Evolutionary conservation across 352 stramenopile species (phyloP), one percentile per base, ranked within the genome.

Genomic region (Globisporangium barbulae): DNA sequence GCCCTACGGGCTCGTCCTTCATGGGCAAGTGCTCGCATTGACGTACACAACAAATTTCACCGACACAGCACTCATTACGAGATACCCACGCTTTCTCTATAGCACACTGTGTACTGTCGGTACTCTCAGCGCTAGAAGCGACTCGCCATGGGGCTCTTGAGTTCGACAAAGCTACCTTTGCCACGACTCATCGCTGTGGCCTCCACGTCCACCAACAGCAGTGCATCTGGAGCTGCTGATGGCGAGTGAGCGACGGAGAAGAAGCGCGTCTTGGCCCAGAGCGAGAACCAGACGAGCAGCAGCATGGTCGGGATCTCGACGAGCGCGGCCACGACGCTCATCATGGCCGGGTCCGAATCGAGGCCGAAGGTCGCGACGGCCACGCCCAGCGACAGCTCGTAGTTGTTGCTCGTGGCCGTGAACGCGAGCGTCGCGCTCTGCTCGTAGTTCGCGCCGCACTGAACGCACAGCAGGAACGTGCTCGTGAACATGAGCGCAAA

Each of bases 331-430:
- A 81, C 69, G 56, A 81, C 74, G 44, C 71, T 78, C 71, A 78
- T 76, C 68, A 78, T 74, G 53, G 83, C 79, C 15, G 79, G 76
- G 39, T 89, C 83, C 15, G 85, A 94, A 37, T 84, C 73, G 19
- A 90, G 67, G 0, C 85, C 85, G 21, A 90, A 94, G 21, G 83
- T 79, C 10, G 75, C 73, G 4, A 92, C 80, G 2, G 83, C 79
- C 39, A 91, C 74, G 6, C 80, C 85, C 31, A 90, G 69, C 33
- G 81, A 86, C 48, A 94, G 64, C 63, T 93, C 85, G 66, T 90
- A 94, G 69, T 93, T 93, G 79, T 93, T 94, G 69, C 82, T 92
- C n/a, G 79, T 86, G n/a, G 82, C 81, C 37, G 88, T 93, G 65
- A 94, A 90, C 28, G 80, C 74, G 8, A 89, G 71, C 31, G 76